Evolutionary conservation across 129 eudicot species (phyloP).

Genomic region (Helianthus tuberosus): DNA sequence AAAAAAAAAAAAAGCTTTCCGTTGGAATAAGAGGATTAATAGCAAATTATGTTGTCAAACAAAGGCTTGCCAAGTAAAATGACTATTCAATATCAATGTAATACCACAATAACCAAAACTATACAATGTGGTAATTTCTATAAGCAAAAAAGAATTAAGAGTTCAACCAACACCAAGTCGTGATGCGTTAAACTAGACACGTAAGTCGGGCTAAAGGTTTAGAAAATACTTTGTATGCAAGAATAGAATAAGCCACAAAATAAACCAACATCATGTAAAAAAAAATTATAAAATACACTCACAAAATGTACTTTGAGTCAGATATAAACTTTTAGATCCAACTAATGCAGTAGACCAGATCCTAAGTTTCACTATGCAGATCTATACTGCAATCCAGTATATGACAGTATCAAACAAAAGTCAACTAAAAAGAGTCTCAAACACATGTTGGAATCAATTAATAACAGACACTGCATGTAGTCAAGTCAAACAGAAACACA

Average conservation of each 20-base stretch:
- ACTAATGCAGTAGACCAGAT: constrained; percentile 31
- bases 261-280: not conserved
- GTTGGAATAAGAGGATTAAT: not conserved
- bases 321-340: not conserved
- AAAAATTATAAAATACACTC: not conserved
- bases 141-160: not conserved
- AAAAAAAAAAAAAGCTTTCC: too few species aligned
- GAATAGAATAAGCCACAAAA: constrained; percentile 14
- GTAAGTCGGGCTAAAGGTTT: not conserved
- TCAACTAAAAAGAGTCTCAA: constrained; percentile 33
- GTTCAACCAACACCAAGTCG: constrained; percentile 1
- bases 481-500: constrained; percentile 29
- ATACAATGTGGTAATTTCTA: not conserved
- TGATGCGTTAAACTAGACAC: not conserved
- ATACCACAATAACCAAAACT: not conserved
- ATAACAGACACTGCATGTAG: constrained; percentile 9
- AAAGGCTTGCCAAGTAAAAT: not conserved
- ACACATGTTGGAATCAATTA: constrained; percentile 4
- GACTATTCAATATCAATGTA: not conserved
- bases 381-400: constrained; percentile 12
- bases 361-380: not conserved
- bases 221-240: constrained; percentile 1
- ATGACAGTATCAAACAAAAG: constrained; percentile 25
- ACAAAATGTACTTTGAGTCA: not conserved
- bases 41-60: not conserved